Evolutionary conservation across 164 flowering plant species (phyloP).

Genomic region (Nymphaea colorata): DNA sequence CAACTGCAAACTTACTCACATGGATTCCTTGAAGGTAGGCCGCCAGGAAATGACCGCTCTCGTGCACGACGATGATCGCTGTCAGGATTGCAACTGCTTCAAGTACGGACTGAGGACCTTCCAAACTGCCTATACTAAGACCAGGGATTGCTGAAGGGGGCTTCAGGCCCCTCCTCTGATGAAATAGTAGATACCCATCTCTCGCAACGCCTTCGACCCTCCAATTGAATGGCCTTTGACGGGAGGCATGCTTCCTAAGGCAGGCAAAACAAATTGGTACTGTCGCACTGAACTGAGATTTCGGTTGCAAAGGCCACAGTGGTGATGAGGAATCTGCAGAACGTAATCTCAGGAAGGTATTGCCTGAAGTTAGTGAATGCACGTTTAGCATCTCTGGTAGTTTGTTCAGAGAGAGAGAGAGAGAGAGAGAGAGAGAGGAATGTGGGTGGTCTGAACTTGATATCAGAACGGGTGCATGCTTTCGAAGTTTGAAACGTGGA

Average conservation of each 20-base stretch:
- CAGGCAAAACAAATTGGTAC: conserved; percentile 13
- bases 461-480: conserved; percentile 20
- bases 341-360: no score
- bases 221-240: conserved; percentile 13
- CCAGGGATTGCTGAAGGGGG: conserved; percentile 24
- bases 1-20: conserved; percentile 94
- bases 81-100: conserved; percentile 75
- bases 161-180: not conserved
- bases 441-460: conserved; percentile 7
- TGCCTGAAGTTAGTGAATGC: not conserved
- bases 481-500: conserved; percentile 21
- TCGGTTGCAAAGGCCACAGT: not conserved
- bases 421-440: conserved; percentile 19
- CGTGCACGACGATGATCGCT: conserved; percentile 82
- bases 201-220: conserved; percentile 21
- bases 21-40: conserved; percentile 92
- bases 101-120: conserved; percentile 61
- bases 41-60: conserved; percentile 89
- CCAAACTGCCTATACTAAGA: conserved; percentile 38
- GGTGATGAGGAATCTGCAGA: not conserved
- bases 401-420: conserved; percentile 3
- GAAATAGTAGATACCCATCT: conserved; percentile 15
- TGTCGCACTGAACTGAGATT: conserved; percentile 8
- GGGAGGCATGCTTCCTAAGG: conserved; percentile 9
- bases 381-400: not conserved